Evolutionary conservation across 768 basidiomycete genomes (phyloP).

Genomic region (Austroboletus eburneus): DNA sequence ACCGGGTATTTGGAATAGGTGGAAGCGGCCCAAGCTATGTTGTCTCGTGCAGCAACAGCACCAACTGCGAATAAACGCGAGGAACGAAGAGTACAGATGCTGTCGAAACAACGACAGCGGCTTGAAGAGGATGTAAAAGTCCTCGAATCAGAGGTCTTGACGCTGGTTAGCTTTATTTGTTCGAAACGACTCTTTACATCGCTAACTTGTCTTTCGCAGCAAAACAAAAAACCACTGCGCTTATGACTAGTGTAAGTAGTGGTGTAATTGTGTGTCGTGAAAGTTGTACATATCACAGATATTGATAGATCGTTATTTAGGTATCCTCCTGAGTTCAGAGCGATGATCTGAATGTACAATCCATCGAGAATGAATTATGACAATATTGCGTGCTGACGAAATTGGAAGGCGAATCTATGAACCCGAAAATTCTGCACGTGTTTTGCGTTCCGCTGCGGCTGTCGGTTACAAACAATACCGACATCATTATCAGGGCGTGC

Average conservation of each 20-base stretch:
- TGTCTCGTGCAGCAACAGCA: slow-evolving; percentile 42
- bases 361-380: too few relatives aligned
- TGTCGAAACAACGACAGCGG: slow-evolving; percentile 62
- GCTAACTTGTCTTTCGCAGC: too few relatives aligned
- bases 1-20: slow-evolving; percentile 36
- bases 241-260: neutral
- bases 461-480: too few relatives aligned
- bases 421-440: too few relatives aligned
- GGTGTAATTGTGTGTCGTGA: neutral
- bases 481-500: too few relatives aligned
- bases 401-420: too few relatives aligned
- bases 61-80: slow-evolving; percentile 62
- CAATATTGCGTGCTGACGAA: too few relatives aligned
- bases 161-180: slow-evolving; percentile 37
- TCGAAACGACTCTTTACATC: neutral
- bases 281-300: too few relatives aligned
- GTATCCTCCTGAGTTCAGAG: too few relatives aligned
- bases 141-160: slow-evolving; percentile 59
- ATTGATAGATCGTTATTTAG: too few relatives aligned
- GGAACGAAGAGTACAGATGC: slow-evolving; percentile 57
- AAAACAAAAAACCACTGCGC: slow-evolving; percentile 14
- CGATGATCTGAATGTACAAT: too few relatives aligned
- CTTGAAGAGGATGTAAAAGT: slow-evolving; percentile 59
- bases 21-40: slow-evolving; percentile 44
- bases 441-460: too few relatives aligned